Evolutionary conservation across 192 early-diverging fungal genomes (phyloP).

Genomic region (Podila minutissima): DNA sequence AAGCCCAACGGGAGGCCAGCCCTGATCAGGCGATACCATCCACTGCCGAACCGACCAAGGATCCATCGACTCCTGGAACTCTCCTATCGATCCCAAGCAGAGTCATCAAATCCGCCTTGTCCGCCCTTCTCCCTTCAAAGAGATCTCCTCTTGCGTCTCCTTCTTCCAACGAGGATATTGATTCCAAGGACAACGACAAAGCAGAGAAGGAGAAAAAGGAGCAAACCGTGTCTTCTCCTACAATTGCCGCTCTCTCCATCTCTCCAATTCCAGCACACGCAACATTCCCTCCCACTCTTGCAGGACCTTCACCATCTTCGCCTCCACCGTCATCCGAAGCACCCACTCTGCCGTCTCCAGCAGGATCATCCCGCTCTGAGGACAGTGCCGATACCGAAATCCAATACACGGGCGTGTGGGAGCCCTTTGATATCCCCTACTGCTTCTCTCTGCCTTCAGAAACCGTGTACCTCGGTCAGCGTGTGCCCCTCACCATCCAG

Average conservation of each 20-base stretch:
- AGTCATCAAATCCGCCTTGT: constrained; percentile 27
- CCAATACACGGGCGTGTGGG: constrained; percentile 47
- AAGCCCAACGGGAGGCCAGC: constrained; percentile 4
- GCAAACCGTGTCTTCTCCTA: too few relatives aligned
- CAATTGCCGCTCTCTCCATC: not conserved
- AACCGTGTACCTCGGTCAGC: constrained; percentile 23
- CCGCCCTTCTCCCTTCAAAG: constrained; percentile 22
- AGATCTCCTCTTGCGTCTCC: not conserved
- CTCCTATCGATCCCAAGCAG: constrained; percentile 22
- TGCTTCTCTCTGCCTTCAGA: constrained; percentile 32
- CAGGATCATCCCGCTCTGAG: not conserved
- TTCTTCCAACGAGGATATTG: not conserved
- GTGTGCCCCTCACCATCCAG: constrained; percentile 23
- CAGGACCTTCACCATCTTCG: not conserved
- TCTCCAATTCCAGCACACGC: not conserved
- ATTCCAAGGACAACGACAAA: not conserved
- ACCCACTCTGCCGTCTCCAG: not conserved
- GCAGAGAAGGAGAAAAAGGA: too few relatives aligned
- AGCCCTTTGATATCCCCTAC: constrained; percentile 39
- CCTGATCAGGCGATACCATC: not conserved
- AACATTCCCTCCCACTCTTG: not conserved
- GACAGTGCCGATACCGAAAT: not conserved
- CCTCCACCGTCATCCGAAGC: not conserved
- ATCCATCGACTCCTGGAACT: not conserved
- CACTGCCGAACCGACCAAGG: not conserved